These are phyloP conservation scores for Blakeslea trispora DNA, from an alignment of 371 early-diverging fungal genomes.

Conservation along the genomic window DNA sequence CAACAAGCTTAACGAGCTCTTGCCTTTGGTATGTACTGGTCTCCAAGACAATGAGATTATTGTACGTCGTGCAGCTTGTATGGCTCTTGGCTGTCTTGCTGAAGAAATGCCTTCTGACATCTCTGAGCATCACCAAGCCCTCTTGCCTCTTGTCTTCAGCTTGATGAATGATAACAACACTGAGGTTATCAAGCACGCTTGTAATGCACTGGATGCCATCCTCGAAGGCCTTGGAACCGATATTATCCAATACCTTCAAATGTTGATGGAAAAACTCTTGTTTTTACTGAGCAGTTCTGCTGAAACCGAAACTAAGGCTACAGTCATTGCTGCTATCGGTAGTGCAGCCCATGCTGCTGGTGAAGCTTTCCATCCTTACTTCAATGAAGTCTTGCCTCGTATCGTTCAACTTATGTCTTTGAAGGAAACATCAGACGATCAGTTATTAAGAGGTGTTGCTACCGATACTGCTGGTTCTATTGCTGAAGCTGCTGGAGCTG, in stretches of 20 bases:
- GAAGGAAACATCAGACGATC: conserved; percentile 58
- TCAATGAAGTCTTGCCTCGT: conserved; percentile 67
- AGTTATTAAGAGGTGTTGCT: conserved; percentile 79
- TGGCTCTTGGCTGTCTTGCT: conserved; percentile 80
- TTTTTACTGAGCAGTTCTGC: conserved; percentile 64
- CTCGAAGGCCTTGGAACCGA: conserved; percentile 76
- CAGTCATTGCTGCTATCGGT: conserved; percentile 82
- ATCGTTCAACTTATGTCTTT: conserved; percentile 72
- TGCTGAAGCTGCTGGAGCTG: conserved; percentile 83
- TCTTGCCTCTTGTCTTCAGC: conserved; percentile 79
- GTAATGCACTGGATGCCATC: conserved; percentile 81
- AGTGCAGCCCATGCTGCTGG: conserved; percentile 84
- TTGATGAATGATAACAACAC: conserved; percentile 71
- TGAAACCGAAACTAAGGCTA: conserved; percentile 63
- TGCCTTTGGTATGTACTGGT: conserved; percentile 71
- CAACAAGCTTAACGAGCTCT: conserved; percentile 67
- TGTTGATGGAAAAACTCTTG: conserved; percentile 78
- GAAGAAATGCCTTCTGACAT: conserved; percentile 79
- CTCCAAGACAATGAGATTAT: conserved; percentile 74
- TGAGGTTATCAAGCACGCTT: conserved; percentile 74
- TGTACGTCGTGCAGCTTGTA: conserved; percentile 86
- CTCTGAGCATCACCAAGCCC: conserved; percentile 70
- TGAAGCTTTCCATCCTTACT: conserved; percentile 73
- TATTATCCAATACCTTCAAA: conserved; percentile 73
- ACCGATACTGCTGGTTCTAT: conserved; percentile 82